phyloP scores from a whole-genome alignment of 306 rosid species.

The Prosopis cineraria region DNA sequence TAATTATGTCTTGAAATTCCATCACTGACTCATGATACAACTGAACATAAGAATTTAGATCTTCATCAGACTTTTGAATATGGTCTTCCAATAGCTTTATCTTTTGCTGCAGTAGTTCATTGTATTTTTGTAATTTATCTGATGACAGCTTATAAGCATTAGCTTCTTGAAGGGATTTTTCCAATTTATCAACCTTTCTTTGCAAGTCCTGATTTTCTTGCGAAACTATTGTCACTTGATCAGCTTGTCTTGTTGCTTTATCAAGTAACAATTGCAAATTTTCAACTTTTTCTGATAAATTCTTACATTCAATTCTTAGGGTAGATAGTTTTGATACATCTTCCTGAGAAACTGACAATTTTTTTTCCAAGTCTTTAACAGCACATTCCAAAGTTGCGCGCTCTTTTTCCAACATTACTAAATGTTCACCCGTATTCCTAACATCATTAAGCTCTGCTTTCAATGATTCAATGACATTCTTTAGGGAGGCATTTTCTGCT shows the following conservation, averaged over 20 bases:
- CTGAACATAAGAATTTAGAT: constrained; percentile 70
- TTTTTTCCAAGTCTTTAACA: constrained; percentile 69
- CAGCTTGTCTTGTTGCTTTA: constrained; percentile 74
- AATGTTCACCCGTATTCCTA: constrained; percentile 57
- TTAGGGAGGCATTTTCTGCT: constrained; percentile 66
- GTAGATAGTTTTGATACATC: constrained; percentile 64
- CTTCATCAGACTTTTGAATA: constrained; percentile 84
- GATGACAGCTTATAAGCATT: constrained; percentile 66
- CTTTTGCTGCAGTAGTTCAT: constrained; percentile 78
- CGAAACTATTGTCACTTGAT: constrained; percentile 64
- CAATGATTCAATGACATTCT: constrained; percentile 60
- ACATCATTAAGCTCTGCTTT: constrained; percentile 56
- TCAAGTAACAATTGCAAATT: constrained; percentile 70
- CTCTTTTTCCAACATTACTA: constrained; percentile 72
- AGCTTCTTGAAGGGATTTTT: constrained; percentile 78
- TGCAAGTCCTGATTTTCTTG: constrained; percentile 89
- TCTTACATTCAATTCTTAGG: constrained; percentile 64
- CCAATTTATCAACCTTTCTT: constrained; percentile 73
- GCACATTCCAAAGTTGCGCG: constrained; percentile 67
- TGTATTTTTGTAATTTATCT: constrained; percentile 66
- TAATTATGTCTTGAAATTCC: constrained; percentile 79
- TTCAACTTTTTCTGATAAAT: constrained; percentile 65
- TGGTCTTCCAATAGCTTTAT: constrained; percentile 73
- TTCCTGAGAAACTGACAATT: constrained; percentile 67
- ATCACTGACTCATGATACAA: constrained; percentile 83